These are phyloP conservation scores for Backusella mclennaniae DNA, from an alignment of 192 early-diverging fungal species.

Conservation along the genomic window DNA sequence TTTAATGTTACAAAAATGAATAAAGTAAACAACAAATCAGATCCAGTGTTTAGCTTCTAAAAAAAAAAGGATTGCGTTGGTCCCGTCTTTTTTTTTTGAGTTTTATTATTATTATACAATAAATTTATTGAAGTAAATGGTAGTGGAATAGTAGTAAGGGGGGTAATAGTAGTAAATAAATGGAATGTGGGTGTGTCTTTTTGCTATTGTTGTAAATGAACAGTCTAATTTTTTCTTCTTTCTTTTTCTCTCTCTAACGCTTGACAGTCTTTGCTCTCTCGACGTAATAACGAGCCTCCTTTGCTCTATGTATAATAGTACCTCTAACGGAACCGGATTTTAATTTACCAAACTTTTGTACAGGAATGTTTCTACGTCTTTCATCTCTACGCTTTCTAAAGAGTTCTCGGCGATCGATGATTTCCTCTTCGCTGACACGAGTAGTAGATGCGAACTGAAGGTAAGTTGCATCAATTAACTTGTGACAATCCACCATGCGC, in stretches of 20 bases:
- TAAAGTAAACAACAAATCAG: neutral
- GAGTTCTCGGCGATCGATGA: slow-evolving; percentile 29
- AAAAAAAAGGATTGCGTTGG: neutral
- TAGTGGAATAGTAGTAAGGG: neutral
- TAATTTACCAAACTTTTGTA: slow-evolving; percentile 11
- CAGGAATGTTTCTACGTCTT: slow-evolving; percentile 24
- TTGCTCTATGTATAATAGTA: slow-evolving; percentile 24
- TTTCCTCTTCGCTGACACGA: slow-evolving; percentile 34
- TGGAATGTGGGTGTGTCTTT: neutral
- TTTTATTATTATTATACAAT: neutral
- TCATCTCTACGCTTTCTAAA: slow-evolving; percentile 37
- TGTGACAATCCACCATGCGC: slow-evolving; percentile 60
- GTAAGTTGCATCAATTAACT: slow-evolving; percentile 52
- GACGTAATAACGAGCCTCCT: slow-evolving; percentile 22
- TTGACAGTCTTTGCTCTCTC: slow-evolving; percentile 34
- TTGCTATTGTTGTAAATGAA: neutral
- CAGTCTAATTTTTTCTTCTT: slow-evolving; percentile 8
- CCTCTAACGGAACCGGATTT: slow-evolving; percentile 20
- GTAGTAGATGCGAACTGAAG: slow-evolving; percentile 21
- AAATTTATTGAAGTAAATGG: neutral
- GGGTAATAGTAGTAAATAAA: neutral
- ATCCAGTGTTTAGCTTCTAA: neutral
- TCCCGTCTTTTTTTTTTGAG: neutral
- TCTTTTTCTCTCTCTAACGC: neutral
- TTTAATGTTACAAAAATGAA: neutral